Conservation (phyloP, 129 eudicot genomes). For the Apium graveolens region DNA sequence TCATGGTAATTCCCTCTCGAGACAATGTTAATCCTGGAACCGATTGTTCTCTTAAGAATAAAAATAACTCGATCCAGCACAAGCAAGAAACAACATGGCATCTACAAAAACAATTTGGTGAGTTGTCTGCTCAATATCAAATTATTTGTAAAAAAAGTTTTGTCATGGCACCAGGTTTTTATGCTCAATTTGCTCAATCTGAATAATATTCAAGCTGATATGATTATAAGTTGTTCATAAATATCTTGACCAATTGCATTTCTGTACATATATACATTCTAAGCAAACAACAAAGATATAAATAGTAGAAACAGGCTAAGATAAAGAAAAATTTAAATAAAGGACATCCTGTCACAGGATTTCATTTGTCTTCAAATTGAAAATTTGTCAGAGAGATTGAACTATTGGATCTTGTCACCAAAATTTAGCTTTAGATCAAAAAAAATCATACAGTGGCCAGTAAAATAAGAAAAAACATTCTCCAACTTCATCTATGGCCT, state of each 20-base stretch:
- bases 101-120: background rate
- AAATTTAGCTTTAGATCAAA: background rate
- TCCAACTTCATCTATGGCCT: background rate
- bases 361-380: background rate
- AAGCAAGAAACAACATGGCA: background rate
- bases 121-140: background rate
- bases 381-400: background rate
- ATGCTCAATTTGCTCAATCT: background rate
- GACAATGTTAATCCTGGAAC: background rate
- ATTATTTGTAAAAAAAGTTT: background rate
- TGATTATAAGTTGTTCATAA: background rate
- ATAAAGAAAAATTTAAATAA: background rate
- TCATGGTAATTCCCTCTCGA: background rate
- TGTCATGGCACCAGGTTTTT: background rate
- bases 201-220: background rate
- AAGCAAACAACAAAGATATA: background rate
- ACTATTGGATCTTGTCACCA: background rate
- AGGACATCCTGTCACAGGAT: background rate
- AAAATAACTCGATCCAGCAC: background rate
- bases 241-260: background rate
- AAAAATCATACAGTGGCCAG: background rate
- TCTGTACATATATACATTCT: background rate
- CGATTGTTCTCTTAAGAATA: background rate
- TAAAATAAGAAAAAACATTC: background rate
- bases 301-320: background rate